These are phyloP conservation scores for Solanum hybrid DNA, from an alignment of 305 asterid genomes.

Conservation along the genomic window DNA sequence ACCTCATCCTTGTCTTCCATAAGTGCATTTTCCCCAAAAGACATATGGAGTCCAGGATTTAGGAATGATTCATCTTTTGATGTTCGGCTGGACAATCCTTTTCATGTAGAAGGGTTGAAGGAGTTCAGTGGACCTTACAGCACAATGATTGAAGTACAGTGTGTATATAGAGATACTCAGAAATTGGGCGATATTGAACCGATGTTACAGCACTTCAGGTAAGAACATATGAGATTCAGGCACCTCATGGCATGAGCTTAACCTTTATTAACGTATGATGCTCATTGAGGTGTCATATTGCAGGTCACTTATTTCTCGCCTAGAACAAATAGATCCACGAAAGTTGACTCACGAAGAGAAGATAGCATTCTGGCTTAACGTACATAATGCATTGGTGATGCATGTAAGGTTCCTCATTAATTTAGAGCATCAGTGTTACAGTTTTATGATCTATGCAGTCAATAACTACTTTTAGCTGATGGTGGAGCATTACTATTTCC, in stretches of 20 bases:
- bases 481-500: not conserved
- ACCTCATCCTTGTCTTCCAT: conserved; percentile 69
- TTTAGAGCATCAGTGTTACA: not conserved
- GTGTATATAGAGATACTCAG: conserved; percentile 70
- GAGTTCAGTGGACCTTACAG: conserved; percentile 99
- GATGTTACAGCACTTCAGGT: conserved; percentile 73
- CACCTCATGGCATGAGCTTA: not conserved
- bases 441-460: not conserved
- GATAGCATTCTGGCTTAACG: conserved; percentile 89
- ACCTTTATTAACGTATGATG: not conserved
- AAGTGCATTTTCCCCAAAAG: conserved; percentile 84
- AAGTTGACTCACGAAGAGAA: conserved; percentile 85
- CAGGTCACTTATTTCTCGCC: conserved; percentile 77
- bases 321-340: conserved; percentile 73
- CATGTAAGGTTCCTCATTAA: conserved; percentile 46
- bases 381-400: conserved; percentile 94
- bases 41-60: conserved; percentile 79
- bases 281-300: conserved; percentile 8
- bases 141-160: conserved; percentile 90
- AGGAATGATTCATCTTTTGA: conserved; percentile 74
- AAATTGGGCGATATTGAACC: conserved; percentile 67
- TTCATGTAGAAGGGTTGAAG: conserved; percentile 79
- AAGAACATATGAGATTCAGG: conserved; percentile 1
- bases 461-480: not conserved
- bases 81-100: conserved; percentile 80